Evolutionary conservation across 1,139 yeast species (phyloP).

Genomic region (Insectozyma bohioensis): DNA sequence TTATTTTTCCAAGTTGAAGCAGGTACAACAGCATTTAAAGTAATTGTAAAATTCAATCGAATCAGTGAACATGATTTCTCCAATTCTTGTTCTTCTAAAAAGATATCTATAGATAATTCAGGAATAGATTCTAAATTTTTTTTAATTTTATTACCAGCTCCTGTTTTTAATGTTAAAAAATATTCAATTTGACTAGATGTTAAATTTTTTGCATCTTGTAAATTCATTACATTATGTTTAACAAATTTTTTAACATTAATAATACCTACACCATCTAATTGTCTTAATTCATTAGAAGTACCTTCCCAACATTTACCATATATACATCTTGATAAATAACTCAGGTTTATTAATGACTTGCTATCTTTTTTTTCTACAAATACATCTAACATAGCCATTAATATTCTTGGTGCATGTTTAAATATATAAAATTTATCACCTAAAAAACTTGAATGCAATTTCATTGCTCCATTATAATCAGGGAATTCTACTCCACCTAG

Average conservation of each 20-base stretch:
- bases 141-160: conserved; percentile 32
- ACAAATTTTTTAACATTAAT: conserved; percentile 36
- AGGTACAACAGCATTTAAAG: conserved; percentile 19
- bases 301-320: conserved; percentile 50
- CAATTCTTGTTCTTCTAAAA: conserved; percentile 10
- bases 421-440: conserved; percentile 42
- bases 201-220: conserved; percentile 27
- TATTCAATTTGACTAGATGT: conserved; percentile 35
- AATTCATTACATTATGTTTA: conserved; percentile 26
- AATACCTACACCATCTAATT: conserved; percentile 43
- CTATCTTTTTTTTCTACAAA: conserved; percentile 39
- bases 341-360: conserved; percentile 31
- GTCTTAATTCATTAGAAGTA: conserved; percentile 39
- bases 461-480: conserved; percentile 33
- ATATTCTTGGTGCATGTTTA: conserved; percentile 37
- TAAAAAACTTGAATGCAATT: conserved; percentile 33
- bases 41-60: conserved; percentile 18
- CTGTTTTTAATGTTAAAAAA: conserved; percentile 36
- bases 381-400: conserved; percentile 45
- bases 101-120: conserved; percentile 13
- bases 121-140: conserved; percentile 30
- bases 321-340: conserved; percentile 36
- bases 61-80: conserved; percentile 10
- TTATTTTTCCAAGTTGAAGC: conserved; percentile 31
- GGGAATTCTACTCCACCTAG: conserved; percentile 49